Percentiles rank a stretch among this genome's conserved stretches.
These are phyloP conservation scores for Cryptosporidium sp. DNA, from an alignment of 169 alveolate genomes.

Conservation along the genomic window DNA sequence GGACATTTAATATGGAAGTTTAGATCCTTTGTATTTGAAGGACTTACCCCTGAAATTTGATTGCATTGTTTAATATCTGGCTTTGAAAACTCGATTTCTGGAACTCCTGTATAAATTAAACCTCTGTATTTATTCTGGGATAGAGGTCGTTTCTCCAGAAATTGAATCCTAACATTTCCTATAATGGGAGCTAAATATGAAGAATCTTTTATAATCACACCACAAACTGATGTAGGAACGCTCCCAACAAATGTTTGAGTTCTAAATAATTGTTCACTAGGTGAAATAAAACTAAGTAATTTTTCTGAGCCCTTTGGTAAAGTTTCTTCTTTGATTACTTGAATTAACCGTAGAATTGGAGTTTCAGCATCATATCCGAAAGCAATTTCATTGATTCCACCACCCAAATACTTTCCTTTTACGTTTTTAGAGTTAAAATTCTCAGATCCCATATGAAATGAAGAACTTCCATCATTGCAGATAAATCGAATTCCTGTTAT, in stretches of 20 bases:
- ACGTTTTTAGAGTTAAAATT: neutral
- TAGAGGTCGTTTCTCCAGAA: constrained; percentile 43
- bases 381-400: constrained; percentile 67
- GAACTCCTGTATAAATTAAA: constrained; percentile 47
- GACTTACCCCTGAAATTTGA: constrained; percentile 39
- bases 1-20: constrained; percentile 50
- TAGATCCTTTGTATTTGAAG: constrained; percentile 17
- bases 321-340: constrained; percentile 55
- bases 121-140: constrained; percentile 18
- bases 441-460: constrained; percentile 43
- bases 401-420: constrained; percentile 17
- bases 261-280: constrained; percentile 33
- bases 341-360: constrained; percentile 38
- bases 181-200: constrained; percentile 34
- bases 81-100: constrained; percentile 5
- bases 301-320: constrained; percentile 39
- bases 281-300: constrained; percentile 40
- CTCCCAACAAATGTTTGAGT: constrained; percentile 49
- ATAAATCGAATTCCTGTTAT: constrained; percentile 55
- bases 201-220: constrained; percentile 37
- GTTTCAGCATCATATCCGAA: constrained; percentile 54
- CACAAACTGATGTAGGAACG: constrained; percentile 50
- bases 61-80: constrained; percentile 18
- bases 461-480: constrained; percentile 31
- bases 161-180: constrained; percentile 40